Conservation (phyloP, 2,329 filamentous ascomycete genomes). For the Cladosporium sp. region DNA sequence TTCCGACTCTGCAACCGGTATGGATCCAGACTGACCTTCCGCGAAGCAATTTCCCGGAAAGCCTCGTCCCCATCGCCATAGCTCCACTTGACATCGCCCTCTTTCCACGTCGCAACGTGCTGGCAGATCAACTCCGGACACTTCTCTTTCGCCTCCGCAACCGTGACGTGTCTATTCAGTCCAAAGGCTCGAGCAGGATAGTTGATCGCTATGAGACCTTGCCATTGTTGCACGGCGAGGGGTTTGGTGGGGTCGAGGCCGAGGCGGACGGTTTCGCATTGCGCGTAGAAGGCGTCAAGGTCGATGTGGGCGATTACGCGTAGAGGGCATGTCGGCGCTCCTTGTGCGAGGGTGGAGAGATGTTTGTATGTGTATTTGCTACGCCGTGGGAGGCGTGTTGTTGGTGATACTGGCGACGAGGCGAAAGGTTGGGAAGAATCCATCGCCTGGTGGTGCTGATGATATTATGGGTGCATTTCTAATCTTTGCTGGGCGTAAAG, state of each 20-base stretch:
- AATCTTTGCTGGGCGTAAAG: background rate
- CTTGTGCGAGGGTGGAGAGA: conserved; percentile 72
- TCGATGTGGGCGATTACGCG: conserved; percentile 90
- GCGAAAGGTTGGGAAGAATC: conserved; percentile 29
- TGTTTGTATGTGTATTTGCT: conserved; percentile 87
- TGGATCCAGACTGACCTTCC: conserved; percentile 93
- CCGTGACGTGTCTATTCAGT: conserved; percentile 75
- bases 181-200: conserved; percentile 84
- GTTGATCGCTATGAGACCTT: conserved; percentile 93
- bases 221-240: conserved; percentile 93
- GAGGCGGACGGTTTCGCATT: conserved; percentile 91
- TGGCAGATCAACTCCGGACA: conserved; percentile 84
- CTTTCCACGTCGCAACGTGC: conserved; percentile 93
- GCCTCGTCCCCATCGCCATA: conserved; percentile 74
- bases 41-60: conserved; percentile 74
- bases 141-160: conserved; percentile 79
- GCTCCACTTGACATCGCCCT: conserved; percentile 88
- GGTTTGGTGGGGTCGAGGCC: conserved; percentile 73
- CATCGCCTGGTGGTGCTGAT: conserved; percentile 11
- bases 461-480: conserved; percentile 11
- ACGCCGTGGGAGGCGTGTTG: conserved; percentile 35
- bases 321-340: conserved; percentile 71
- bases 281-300: conserved; percentile 92
- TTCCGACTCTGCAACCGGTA: conserved; percentile 83
- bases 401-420: conserved; percentile 35